Percentiles rank a stretch among this genome's conserved stretches.
phyloP scores from a whole-genome alignment of 2,329 filamentous ascomycete species.

The Claviceps africana region DNA sequence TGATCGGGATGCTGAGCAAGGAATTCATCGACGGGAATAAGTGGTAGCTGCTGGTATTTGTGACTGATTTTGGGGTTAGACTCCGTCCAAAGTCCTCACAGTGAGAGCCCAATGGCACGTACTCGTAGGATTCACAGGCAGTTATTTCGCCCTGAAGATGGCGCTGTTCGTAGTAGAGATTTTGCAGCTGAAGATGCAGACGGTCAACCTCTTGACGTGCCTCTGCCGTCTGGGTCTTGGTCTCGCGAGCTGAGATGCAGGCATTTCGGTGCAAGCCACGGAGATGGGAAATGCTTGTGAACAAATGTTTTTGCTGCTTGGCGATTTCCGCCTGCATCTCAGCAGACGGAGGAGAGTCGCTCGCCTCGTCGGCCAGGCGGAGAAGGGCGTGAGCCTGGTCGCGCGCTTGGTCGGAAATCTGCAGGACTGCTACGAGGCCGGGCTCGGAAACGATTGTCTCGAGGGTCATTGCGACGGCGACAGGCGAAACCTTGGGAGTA shows the following conservation, averaged over 20 bases:
- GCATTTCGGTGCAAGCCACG: constrained; percentile 74
- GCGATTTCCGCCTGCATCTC: constrained; percentile 46
- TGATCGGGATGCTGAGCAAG: constrained; percentile 63
- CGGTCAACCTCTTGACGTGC: constrained; percentile 82
- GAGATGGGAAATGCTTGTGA: constrained; percentile 64
- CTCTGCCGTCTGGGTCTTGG: constrained; percentile 75
- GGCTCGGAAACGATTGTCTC: constrained; percentile 27
- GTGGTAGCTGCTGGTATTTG: constrained; percentile 71
- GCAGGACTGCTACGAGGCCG: constrained; percentile 51
- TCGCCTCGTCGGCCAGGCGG: constrained; percentile 33
- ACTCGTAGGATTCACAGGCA: constrained; percentile 87
- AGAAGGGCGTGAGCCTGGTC: constrained; percentile 56
- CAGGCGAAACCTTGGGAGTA: neutral
- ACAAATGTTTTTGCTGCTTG: constrained; percentile 66
- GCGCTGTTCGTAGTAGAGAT: constrained; percentile 89
- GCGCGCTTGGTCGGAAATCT: constrained; percentile 59
- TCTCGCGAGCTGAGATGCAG: constrained; percentile 66
- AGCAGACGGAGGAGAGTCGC: constrained; percentile 27
- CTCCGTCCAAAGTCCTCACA: neutral
- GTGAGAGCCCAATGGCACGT: constrained; percentile 21
- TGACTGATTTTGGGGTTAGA: constrained; percentile 42
- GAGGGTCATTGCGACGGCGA: constrained; percentile 19
- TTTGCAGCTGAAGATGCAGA: constrained; percentile 84
- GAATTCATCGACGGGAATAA: constrained; percentile 76
- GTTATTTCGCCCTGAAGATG: constrained; percentile 82